These are phyloP conservation scores for Cronartium ribicola DNA, from an alignment of 1,284 basidiomycete species.

Conservation along the genomic window DNA sequence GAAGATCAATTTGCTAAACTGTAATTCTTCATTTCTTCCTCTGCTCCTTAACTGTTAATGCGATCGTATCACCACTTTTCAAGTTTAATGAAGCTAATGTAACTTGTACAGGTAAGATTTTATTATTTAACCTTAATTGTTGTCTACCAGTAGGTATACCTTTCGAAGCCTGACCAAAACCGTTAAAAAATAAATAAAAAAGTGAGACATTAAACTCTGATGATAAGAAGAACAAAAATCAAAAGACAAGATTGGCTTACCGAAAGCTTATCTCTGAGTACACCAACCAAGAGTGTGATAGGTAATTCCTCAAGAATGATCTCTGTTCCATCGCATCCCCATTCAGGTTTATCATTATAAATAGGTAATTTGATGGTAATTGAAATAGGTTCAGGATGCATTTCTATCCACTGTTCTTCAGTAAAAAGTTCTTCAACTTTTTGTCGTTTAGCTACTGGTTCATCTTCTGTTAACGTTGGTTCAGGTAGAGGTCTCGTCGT, in stretches of 20 bases:
- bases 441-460: constrained; percentile 32
- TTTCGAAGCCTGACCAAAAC: constrained; percentile 21
- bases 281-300: constrained; percentile 73
- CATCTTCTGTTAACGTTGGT: constrained; percentile 49
- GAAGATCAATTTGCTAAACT: too few relatives aligned
- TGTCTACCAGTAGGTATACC: constrained; percentile 38
- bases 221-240: background rate
- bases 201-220: background rate
- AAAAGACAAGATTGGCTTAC: constrained; percentile 20
- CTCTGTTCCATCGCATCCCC: constrained; percentile 76
- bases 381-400: constrained; percentile 82
- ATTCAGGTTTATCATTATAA: constrained; percentile 76
- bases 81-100: constrained; percentile 37
- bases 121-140: constrained; percentile 19
- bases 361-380: constrained; percentile 72
- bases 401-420: constrained; percentile 70
- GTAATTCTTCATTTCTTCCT: constrained; percentile 24
- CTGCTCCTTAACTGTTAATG: constrained; percentile 31
- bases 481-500: constrained; percentile 66
- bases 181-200: background rate
- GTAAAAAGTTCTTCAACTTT: constrained; percentile 27
- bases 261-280: constrained; percentile 68
- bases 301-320: constrained; percentile 74
- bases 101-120: constrained; percentile 38
- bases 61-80: constrained; percentile 17